Percentiles rank a stretch among this genome's conserved stretches.
phyloP scores from a whole-genome alignment of 2,329 filamentous ascomycete species.

The Fusarium incarnatum region DNA sequence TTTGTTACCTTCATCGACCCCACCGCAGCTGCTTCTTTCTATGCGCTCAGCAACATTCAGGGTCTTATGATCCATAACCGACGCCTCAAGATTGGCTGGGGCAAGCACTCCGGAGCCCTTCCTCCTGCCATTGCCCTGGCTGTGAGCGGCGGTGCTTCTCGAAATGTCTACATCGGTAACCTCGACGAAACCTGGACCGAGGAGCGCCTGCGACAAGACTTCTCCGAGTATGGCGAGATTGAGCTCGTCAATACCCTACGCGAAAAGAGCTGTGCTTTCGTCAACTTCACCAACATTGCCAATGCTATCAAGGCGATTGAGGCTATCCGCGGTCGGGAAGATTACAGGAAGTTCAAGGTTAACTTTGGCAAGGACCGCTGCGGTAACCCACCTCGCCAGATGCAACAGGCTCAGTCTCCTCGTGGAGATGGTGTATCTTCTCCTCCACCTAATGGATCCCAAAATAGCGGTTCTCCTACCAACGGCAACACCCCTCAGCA shows the following conservation, averaged over 20 bases:
- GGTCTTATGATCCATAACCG: conserved; percentile 99
- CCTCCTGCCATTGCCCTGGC: conserved; percentile 95
- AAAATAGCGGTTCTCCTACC: conserved; percentile 68
- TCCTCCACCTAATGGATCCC: conserved; percentile 69
- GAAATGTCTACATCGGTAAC: conserved; percentile 98
- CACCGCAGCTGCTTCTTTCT: conserved; percentile 97
- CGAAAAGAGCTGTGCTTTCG: conserved; percentile 99
- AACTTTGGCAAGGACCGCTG: conserved; percentile 99
- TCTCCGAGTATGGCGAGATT: conserved; percentile 97
- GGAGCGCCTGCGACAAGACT: conserved; percentile 94
- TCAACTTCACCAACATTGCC: conserved; percentile 99
- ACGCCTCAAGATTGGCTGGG: conserved; percentile 98
- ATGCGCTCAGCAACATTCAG: conserved; percentile 95
- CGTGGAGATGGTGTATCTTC: conserved; percentile 70
- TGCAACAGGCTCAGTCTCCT: conserved; percentile 76
- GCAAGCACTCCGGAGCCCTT: conserved; percentile 96
- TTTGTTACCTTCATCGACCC: conserved; percentile 99
- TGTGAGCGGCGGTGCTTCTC: conserved; percentile 95
- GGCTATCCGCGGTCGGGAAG: conserved; percentile 91
- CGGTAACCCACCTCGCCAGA: conserved; percentile 93
- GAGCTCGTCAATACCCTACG: conserved; percentile 96
- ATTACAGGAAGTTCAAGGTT: conserved; percentile 99
- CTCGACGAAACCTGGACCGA: conserved; percentile 97
- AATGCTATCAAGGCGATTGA: conserved; percentile 99
- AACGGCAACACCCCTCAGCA: conserved; percentile 69